Evolutionary conservation across 2,329 filamentous ascomycete species (phyloP).

Genomic region (Aspergillus sp.): DNA sequence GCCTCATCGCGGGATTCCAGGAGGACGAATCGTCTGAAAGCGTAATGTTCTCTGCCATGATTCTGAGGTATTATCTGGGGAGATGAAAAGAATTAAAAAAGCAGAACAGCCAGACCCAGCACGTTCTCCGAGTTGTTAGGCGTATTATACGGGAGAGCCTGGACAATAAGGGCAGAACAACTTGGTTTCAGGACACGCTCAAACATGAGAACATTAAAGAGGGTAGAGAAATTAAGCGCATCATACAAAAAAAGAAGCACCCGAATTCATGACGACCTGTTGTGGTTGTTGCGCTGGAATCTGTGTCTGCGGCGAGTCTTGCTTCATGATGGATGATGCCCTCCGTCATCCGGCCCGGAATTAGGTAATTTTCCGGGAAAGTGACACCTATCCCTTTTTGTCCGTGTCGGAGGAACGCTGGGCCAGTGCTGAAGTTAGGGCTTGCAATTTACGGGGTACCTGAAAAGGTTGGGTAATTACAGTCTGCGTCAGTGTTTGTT

Average conservation of each 20-base stretch:
- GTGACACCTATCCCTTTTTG: slow-evolving; percentile 11
- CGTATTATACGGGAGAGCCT: too few relatives aligned
- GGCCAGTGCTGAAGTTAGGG: too few relatives aligned
- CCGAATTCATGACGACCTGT: slow-evolving; percentile 2
- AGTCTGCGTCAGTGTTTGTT: too few relatives aligned
- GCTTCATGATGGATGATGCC: slow-evolving; percentile 2
- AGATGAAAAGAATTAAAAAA: slow-evolving; percentile 4
- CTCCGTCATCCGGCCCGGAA: slow-evolving; percentile 9
- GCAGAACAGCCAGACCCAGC: slow-evolving; percentile 16
- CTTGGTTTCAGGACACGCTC: not conserved
- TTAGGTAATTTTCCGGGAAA: slow-evolving; percentile 8
- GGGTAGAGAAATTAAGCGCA: not conserved
- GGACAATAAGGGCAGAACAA: slow-evolving; percentile 14
- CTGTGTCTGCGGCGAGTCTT: not conserved
- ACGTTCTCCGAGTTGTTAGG: slow-evolving; percentile 23
- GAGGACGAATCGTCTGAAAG: slow-evolving; percentile 10
- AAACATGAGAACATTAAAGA: slow-evolving; percentile 8
- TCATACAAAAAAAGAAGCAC: slow-evolving; percentile 1
- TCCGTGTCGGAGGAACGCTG: too few relatives aligned
- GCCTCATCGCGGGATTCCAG: slow-evolving; percentile 51
- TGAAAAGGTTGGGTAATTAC: too few relatives aligned
- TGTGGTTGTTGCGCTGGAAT: slow-evolving; percentile 1
- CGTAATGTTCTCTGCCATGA: slow-evolving; percentile 18
- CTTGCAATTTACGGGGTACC: too few relatives aligned
- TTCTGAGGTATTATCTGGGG: slow-evolving; percentile 2